Percentiles rank a stretch among this genome's conserved stretches.
These are phyloP conservation scores for Fusarium tricinctum DNA, from an alignment of 2,329 filamentous ascomycete species.

Conservation along the genomic window DNA sequence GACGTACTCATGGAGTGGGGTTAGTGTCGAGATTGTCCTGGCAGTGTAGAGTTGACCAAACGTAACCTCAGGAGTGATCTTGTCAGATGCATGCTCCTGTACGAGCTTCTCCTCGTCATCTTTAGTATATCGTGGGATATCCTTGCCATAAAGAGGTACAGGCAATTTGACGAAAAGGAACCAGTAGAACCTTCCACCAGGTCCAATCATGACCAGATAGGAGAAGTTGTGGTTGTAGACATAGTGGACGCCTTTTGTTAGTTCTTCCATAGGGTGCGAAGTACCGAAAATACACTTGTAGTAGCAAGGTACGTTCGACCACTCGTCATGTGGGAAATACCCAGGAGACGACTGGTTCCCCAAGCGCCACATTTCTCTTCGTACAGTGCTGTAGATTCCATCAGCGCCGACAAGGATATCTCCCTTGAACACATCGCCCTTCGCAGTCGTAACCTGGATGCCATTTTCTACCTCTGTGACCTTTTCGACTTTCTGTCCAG, in stretches of 20 bases:
- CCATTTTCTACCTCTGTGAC: background rate
- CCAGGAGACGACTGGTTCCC: constrained; percentile 4
- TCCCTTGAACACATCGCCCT: constrained; percentile 45
- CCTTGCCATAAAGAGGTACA: accelerated
- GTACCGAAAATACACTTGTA: constrained; percentile 28
- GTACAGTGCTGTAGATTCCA: constrained; percentile 57
- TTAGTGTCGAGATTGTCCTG: background rate
- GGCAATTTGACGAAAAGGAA: constrained; percentile 7
- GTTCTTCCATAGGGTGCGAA: background rate
- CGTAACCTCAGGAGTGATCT: background rate
- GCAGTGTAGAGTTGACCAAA: background rate
- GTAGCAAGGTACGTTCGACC: constrained; percentile 21
- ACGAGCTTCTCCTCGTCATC: background rate
- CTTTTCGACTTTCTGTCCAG: constrained; percentile 29
- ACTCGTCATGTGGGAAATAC: constrained; percentile 25
- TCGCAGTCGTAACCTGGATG: background rate
- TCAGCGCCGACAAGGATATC: constrained; percentile 58
- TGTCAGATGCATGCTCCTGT: background rate
- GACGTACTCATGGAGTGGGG: constrained; percentile 11
- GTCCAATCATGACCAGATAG: background rate
- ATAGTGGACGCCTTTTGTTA: background rate
- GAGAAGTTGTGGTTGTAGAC: background rate
- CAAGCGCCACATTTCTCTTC: constrained; percentile 51
- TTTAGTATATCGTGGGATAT: constrained; percentile 3
- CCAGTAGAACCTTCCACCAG: constrained; percentile 14